Evolutionary conservation across 2,329 filamentous ascomycete species (phyloP), one percentile per base, ranked within the genome.

Genomic region (Claviceps humidiphila): DNA sequence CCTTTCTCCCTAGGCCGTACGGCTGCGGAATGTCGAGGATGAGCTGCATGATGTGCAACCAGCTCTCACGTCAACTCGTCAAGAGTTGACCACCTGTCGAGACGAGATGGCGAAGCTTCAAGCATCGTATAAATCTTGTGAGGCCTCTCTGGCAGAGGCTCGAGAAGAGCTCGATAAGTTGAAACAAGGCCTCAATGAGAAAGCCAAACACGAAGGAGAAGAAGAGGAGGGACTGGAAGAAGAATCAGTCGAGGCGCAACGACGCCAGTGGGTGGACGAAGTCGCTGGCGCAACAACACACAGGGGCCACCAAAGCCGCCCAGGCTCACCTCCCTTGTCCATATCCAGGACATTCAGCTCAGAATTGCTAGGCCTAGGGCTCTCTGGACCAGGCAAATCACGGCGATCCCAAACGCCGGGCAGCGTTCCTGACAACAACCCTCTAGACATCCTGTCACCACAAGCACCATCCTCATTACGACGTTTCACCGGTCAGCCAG

Each of bases 21-120:
- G 76, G n/a, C 72, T 72, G 46, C 77, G 87, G 59, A 79, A 77
- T 51, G 72, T 86, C 22, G 89, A 95, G 64, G 87, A 95, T 58
- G 89, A 97, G 58, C 69, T 95, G 5, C 89, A 96, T 61, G 77
- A 79, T 50, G 72, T 80, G 56, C 79, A 74, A 60, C 82, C 75
- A 40, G 78, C 80, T 51, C 73, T 85, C n/a, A 75, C 79, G n/a
- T 74, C 71, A 16, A 74, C 84, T 7, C 79, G 85, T 53, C 74
- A 80, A 55, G 83, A 89, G 53, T 69, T 87, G 2, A 71, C 76
- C 14, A 71, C 76, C 22, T 78, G 81, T 51, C 79, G 78, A 51
- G 70, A 74, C 3, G 75, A 82, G 56, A 66, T 85, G 26, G 77
- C 82, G 46, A 70, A 75, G 16, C 69, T 94, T 3, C 80, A 82